These are phyloP conservation scores for Glycine tomentella DNA, from an alignment of 306 rosid genomes.

Conservation along the genomic window DNA sequence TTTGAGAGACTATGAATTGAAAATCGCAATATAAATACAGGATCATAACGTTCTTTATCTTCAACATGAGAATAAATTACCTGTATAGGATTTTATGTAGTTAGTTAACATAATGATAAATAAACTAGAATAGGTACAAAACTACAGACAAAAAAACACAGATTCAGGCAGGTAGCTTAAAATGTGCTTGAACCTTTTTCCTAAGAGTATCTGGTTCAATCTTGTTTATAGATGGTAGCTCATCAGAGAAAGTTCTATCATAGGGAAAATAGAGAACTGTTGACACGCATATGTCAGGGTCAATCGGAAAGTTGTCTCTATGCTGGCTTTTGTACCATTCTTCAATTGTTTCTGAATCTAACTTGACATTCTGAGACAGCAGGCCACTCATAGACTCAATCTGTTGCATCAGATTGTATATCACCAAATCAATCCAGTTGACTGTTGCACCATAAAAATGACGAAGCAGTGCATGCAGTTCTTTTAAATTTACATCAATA, in stretches of 20 bases:
- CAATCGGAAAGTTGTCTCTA: conserved; percentile 73
- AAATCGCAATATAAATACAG: conserved; percentile 82
- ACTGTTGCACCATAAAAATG: conserved; percentile 78
- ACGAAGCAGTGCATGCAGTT: conserved; percentile 67
- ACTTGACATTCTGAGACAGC: conserved; percentile 44
- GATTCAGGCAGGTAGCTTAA: conserved; percentile 27
- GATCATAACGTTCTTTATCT: conserved; percentile 70
- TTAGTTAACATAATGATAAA: conserved; percentile 46
- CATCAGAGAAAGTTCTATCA: conserved; percentile 61
- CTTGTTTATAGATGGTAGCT: conserved; percentile 48
- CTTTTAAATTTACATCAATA: conserved; percentile 62
- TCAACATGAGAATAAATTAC: conserved; percentile 47
- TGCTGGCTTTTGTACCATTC: conserved; percentile 67
- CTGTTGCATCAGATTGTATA: conserved; percentile 67
- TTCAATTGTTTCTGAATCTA: conserved; percentile 64
- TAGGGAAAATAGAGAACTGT: conserved; percentile 81
- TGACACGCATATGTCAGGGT: conserved; percentile 76
- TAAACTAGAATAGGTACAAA: conserved; percentile 36
- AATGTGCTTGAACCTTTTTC: conserved; percentile 53
- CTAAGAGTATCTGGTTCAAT: conserved; percentile 46
- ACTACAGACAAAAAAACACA: conserved; percentile 40
- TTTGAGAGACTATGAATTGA: conserved; percentile 69
- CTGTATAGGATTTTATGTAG: conserved; percentile 53
- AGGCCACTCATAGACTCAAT: conserved; percentile 67
- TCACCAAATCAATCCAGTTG: conserved; percentile 63